A percentile compares a stretch with the other conserved stretches of the same genome.
Conservation (phyloP, 78 protist genomes). For the Trichosphaerium sp. region DNA sequence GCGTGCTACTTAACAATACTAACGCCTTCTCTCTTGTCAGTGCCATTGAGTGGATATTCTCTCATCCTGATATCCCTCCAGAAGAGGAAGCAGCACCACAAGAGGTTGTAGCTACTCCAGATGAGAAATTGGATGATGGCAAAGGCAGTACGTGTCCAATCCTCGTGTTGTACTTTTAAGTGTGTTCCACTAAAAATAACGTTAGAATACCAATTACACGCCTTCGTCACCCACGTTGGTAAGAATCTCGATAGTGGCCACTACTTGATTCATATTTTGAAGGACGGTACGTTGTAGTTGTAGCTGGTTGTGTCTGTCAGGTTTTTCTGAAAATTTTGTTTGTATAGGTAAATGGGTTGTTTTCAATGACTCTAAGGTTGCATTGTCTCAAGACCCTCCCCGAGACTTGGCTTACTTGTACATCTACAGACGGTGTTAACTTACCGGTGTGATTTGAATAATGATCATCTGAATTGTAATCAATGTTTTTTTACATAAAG, state of each 20-base stretch:
- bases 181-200: neutral
- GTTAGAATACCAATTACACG: slow-evolving; percentile 51
- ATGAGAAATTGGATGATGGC: slow-evolving; percentile 20
- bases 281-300: slow-evolving; percentile 48
- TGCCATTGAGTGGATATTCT: slow-evolving; percentile 82
- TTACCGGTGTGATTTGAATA: too few relatives aligned
- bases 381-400: slow-evolving; percentile 75
- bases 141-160: slow-evolving; percentile 16
- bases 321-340: too few relatives aligned
- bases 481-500: too few relatives aligned
- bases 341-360: slow-evolving; percentile 64
- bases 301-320: too few relatives aligned
- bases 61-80: slow-evolving; percentile 43
- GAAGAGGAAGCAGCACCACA: neutral
- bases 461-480: too few relatives aligned
- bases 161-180: too few relatives aligned
- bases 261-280: slow-evolving; percentile 82
- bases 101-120: neutral
- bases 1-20: too few relatives aligned
- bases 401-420: slow-evolving; percentile 76
- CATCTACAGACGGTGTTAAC: slow-evolving; percentile 46
- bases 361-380: slow-evolving; percentile 84
- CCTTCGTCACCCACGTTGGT: slow-evolving; percentile 82
- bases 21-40: too few relatives aligned
- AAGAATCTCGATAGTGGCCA: slow-evolving; percentile 69